These are phyloP conservation scores for Tricholoma matsutake DNA, from an alignment of 768 basidiomycete species.

Conservation along the genomic window DNA sequence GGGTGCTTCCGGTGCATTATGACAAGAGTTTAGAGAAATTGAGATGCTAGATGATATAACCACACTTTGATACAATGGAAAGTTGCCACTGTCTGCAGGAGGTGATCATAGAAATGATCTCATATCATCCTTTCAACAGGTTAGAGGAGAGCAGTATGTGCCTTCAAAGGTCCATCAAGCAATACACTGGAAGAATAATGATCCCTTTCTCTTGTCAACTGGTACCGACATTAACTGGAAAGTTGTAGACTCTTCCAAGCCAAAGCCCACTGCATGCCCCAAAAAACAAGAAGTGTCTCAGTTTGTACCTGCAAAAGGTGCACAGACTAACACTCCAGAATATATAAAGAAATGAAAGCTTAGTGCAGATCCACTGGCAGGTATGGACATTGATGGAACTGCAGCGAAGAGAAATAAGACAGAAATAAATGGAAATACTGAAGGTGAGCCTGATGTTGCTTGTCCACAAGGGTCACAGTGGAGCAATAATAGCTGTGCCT, in stretches of 20 bases:
- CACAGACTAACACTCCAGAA: no score
- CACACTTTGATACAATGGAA: slow-evolving; percentile 12
- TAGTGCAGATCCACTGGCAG: neutral
- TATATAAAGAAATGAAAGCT: neutral
- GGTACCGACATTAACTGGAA: neutral
- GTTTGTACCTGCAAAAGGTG: neutral
- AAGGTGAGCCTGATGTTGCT: neutral
- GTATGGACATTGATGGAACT: neutral
- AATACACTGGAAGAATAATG: neutral
- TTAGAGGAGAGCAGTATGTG: neutral
- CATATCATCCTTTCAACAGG: slow-evolving; percentile 5
- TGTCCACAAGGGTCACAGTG: no score
- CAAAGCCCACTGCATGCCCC: neutral
- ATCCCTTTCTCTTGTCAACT: neutral
- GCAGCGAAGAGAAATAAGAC: neutral
- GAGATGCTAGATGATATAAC: slow-evolving; percentile 3
- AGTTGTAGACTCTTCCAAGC: neutral
- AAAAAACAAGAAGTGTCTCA: neutral
- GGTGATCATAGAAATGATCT: slow-evolving; percentile 6
- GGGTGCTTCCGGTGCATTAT: no score
- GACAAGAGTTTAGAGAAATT: no score
- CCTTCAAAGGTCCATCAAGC: no score
- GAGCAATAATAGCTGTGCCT: no score
- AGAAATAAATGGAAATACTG: neutral
- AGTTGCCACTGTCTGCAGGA: slow-evolving; percentile 10